Base-by-base conservation (phyloP, 164 flowering plant species). In the Magnolia kwangsiensis region DNA sequence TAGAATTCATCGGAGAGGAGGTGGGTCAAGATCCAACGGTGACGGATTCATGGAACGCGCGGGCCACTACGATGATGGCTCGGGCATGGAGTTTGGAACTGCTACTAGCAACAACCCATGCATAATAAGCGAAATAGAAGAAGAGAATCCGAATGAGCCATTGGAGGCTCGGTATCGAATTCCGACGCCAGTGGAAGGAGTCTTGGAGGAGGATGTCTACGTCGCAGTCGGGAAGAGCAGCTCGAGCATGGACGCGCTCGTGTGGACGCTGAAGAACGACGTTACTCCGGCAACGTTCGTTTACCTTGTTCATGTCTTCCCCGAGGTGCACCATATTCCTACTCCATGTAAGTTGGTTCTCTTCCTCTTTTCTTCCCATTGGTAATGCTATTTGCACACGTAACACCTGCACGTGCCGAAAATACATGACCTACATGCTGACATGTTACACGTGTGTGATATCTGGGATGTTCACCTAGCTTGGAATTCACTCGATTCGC, bases 271-370 rank as follows among this genome's bases (percentile, higher is more conserved):
- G 70, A 79, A 77, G 69, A 20, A 79, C 21, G 59, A 31, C 6
- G 67, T 66, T 7, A 79, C 55, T 16, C 72, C 77, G 0, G 73
- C 77, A 13, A 21, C 72, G n/a, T 37, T 69, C 18, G 76, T 82
- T 37, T 66, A 79, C 72, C 84, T 82, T 23, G 66, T 82, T 71
- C 84, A 82, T 67, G 70, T 82, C 70, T 82, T 79, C 19, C 84
- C 84, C 0, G 81, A 79, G 69, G 67, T 82, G 8, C 79, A 69
- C 9, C 64, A 50, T 31, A 79, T 82, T 51, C 81, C 84, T 0
- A 81, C 74, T n/a, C 81, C 78, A 63, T 75, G 83, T 78, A 51
- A 75, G 77, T 76, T 55, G 16, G 9, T 13, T 27, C 73, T 24
- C 8, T 61, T 21, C 23, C 50, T 49, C 49, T 21, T 64, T 27